A percentile compares a stretch with the other conserved stretches of the same genome.
Conservation (phyloP, 2,329 filamentous ascomycete genomes). For the Ophiocordyceps australis region DNA sequence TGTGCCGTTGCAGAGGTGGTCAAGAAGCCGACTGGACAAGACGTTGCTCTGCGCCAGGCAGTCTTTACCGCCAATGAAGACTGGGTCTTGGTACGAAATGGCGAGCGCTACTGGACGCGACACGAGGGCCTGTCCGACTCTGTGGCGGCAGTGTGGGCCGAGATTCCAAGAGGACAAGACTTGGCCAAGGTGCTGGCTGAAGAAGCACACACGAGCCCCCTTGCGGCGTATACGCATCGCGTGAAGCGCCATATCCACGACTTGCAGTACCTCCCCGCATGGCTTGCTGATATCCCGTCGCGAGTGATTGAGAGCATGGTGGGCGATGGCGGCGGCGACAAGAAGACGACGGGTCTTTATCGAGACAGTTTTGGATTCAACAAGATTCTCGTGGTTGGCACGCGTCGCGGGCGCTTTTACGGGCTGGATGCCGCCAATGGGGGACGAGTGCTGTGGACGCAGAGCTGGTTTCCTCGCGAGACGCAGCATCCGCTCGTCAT, state of each 20-base stretch:
- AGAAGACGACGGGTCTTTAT: constrained; percentile 26
- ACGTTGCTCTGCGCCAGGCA: constrained; percentile 64
- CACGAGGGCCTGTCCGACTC: constrained; percentile 67
- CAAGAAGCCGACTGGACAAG: constrained; percentile 41
- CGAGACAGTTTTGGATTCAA: constrained; percentile 75
- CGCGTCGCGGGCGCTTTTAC: constrained; percentile 60
- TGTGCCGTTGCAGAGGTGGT: constrained; percentile 72
- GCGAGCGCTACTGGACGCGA: constrained; percentile 61
- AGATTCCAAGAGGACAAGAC: constrained; percentile 53
- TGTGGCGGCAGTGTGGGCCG: constrained; percentile 66
- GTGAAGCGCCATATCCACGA: constrained; percentile 68
- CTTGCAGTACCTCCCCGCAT: constrained; percentile 57
- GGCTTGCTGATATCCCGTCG: constrained; percentile 49
- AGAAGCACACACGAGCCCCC: constrained; percentile 66
- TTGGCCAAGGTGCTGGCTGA: constrained; percentile 68
- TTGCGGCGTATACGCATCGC: constrained; percentile 75
- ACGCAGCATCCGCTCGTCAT: constrained; percentile 43
- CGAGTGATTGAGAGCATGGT: constrained; percentile 48
- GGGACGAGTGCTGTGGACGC: constrained; percentile 61
- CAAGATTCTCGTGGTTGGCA: constrained; percentile 68
- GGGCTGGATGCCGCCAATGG: constrained; percentile 61
- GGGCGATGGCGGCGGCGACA: constrained; percentile 31
- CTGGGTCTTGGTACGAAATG: constrained; percentile 73
- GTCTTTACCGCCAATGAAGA: constrained; percentile 49
- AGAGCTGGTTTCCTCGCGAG: constrained; percentile 39